These are phyloP conservation scores for Colletotrichum sp. DNA, from an alignment of 2,329 filamentous ascomycete species.

Conservation along the genomic window DNA sequence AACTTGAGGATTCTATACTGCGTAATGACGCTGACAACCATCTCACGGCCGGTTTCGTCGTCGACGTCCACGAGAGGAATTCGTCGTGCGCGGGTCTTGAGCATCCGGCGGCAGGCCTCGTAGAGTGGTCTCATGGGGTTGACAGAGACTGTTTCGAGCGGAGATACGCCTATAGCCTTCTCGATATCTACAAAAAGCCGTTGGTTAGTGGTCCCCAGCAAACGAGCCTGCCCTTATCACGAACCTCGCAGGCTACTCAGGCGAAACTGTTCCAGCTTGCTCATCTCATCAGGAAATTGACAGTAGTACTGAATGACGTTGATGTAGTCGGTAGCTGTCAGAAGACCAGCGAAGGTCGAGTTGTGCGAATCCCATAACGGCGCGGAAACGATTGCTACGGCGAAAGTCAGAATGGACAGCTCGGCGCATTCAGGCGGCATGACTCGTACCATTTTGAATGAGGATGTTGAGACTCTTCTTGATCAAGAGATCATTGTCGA, in stretches of 20 bases:
- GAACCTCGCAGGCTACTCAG: slow-evolving; percentile 89
- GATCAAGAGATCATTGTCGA: slow-evolving; percentile 93
- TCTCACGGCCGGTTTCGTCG: slow-evolving; percentile 89
- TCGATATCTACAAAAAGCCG: slow-evolving; percentile 75
- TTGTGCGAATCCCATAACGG: slow-evolving; percentile 95
- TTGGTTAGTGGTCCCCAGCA: slow-evolving; percentile 1
- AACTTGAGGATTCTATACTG: slow-evolving; percentile 99
- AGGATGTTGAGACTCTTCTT: slow-evolving; percentile 97
- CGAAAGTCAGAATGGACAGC: slow-evolving; percentile 3
- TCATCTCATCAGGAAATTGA: slow-evolving; percentile 90
- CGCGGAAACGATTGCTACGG: slow-evolving; percentile 90
- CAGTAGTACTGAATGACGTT: slow-evolving; percentile 99
- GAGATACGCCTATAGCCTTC: slow-evolving; percentile 86
- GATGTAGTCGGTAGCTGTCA: slow-evolving; percentile 97
- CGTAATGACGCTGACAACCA: slow-evolving; percentile 95
- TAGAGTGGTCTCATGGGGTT: slow-evolving; percentile 90
- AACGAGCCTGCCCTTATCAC: slow-evolving; percentile 22
- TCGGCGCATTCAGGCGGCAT: slow-evolving; percentile 13
- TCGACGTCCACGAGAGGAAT: slow-evolving; percentile 95
- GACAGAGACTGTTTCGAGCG: slow-evolving; percentile 95
- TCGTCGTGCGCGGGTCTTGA: slow-evolving; percentile 88
- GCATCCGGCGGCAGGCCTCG: slow-evolving; percentile 93
- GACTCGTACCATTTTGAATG: slow-evolving; percentile 82
- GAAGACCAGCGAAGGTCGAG: slow-evolving; percentile 89
- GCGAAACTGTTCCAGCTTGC: slow-evolving; percentile 91